phyloP scores from a whole-genome alignment of 768 basidiomycete species.

The Strobilomyces confusus region DNA sequence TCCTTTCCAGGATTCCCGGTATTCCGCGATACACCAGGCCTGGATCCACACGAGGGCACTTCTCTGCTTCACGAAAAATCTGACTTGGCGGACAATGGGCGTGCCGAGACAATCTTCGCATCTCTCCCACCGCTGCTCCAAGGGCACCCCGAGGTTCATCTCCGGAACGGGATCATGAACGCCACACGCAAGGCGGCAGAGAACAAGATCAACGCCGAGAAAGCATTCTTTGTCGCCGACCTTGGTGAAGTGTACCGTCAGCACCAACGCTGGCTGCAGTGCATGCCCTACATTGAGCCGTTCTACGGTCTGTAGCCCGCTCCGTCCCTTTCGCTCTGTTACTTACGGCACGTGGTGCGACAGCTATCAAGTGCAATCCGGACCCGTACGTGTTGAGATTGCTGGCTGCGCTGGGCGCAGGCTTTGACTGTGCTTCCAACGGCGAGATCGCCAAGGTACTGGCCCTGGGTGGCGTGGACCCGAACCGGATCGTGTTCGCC shows the following conservation, averaged over 20 bases:
- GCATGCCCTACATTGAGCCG: conserved; percentile 83
- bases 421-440: conserved; percentile 97
- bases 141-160: conserved; percentile 71
- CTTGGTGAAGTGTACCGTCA: conserved; percentile 83
- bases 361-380: conserved; percentile 98
- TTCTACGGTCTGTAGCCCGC: conserved; percentile 72
- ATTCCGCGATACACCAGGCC: conserved; percentile 21
- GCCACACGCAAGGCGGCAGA: conserved; percentile 49
- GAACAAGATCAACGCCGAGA: conserved; percentile 72
- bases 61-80: conserved; percentile 41
- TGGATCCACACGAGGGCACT: conserved; percentile 8
- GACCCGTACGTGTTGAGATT: conserved; percentile 92
- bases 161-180: conserved; percentile 72
- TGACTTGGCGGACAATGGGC: conserved; percentile 37
- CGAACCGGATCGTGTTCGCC: conserved; percentile 89
- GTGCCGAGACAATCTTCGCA: conserved; percentile 50
- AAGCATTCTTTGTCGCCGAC: conserved; percentile 96
- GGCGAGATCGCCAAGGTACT: conserved; percentile 86
- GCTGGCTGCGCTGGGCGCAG: conserved; percentile 83
- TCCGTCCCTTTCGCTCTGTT: conserved; percentile 20
- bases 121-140: conserved; percentile 61
- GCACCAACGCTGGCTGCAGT: conserved; percentile 74
- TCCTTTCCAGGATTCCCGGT: conserved; percentile 26
- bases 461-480: conserved; percentile 64
- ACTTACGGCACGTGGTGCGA: conserved; percentile 20